Evolutionary conservation across 768 basidiomycete species (phyloP).

Genomic region (Suillus fuscotomentosus): DNA sequence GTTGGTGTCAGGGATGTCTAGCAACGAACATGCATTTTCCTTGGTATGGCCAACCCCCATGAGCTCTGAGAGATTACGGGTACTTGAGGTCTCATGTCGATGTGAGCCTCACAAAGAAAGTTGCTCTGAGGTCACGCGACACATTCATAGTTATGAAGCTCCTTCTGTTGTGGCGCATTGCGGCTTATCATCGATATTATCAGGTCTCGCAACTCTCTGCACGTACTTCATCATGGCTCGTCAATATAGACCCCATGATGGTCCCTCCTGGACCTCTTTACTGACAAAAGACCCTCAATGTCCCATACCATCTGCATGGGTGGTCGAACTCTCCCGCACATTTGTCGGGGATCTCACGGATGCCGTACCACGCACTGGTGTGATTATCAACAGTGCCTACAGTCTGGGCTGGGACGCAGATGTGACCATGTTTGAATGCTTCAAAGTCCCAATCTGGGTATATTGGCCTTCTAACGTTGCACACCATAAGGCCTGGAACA

Average conservation of each 20-base stretch:
- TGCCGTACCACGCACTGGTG: neutral
- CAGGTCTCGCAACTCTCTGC: no score
- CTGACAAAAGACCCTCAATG: neutral
- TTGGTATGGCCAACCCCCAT: no score
- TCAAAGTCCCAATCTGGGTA: neutral
- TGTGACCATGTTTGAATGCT: neutral
- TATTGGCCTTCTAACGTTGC: neutral
- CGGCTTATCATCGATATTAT: no score
- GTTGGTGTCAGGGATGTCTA: neutral
- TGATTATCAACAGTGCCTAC: neutral
- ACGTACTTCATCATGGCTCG: no score
- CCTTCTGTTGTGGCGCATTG: no score
- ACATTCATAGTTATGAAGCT: neutral
- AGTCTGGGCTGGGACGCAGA: neutral
- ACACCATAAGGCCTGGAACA: no score
- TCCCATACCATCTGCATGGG: neutral
- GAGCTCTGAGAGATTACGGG: neutral
- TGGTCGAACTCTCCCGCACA: neutral
- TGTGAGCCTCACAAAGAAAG: neutral
- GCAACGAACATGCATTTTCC: no score
- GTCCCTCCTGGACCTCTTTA: neutral
- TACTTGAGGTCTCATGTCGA: neutral
- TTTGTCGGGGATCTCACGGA: neutral
- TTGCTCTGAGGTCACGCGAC: neutral
- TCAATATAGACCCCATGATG: no score